These are phyloP conservation scores for Aspergillus sergii DNA, from an alignment of 2,329 filamentous ascomycete species.

Conservation along the genomic window DNA sequence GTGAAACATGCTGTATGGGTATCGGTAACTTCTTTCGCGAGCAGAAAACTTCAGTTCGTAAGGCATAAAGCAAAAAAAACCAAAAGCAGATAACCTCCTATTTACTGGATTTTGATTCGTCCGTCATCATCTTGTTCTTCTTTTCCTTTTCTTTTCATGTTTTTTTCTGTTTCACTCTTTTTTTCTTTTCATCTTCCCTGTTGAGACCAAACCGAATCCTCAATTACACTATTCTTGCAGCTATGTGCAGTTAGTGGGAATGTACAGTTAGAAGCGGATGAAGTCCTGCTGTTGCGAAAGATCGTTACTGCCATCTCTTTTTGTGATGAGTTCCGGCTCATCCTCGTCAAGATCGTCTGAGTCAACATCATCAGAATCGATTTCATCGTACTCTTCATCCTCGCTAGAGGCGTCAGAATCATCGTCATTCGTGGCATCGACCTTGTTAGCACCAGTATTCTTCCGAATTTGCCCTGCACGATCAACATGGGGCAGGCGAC, in stretches of 20 bases:
- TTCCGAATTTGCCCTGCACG: constrained; percentile 77
- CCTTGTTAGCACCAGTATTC: constrained; percentile 50
- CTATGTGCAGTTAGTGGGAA: constrained; percentile 19
- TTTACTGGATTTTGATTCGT: neutral
- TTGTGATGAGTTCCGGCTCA: constrained; percentile 42
- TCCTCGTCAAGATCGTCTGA: constrained; percentile 61
- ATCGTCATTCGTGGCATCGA: constrained; percentile 48
- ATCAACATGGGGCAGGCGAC: constrained; percentile 84
- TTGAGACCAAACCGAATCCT: neutral
- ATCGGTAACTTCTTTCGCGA: constrained; percentile 4
- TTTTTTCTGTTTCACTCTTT: neutral
- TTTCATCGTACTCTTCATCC: constrained; percentile 65
- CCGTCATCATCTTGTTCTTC: neutral
- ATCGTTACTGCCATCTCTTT: constrained; percentile 46
- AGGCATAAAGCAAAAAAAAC: neutral
- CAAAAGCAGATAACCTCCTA: constrained; percentile 2
- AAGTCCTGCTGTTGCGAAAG: constrained; percentile 58
- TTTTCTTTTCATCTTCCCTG: neutral
- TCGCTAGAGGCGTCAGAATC: constrained; percentile 76
- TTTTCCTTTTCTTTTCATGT: neutral
- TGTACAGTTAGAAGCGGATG: constrained; percentile 47
- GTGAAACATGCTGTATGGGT: constrained; percentile 8
- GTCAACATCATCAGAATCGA: constrained; percentile 72
- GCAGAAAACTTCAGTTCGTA: neutral
- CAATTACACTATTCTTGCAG: constrained; percentile 5